Conservation (phyloP, 2,329 filamentous ascomycete genomes). For the Microdochium nivale region DNA sequence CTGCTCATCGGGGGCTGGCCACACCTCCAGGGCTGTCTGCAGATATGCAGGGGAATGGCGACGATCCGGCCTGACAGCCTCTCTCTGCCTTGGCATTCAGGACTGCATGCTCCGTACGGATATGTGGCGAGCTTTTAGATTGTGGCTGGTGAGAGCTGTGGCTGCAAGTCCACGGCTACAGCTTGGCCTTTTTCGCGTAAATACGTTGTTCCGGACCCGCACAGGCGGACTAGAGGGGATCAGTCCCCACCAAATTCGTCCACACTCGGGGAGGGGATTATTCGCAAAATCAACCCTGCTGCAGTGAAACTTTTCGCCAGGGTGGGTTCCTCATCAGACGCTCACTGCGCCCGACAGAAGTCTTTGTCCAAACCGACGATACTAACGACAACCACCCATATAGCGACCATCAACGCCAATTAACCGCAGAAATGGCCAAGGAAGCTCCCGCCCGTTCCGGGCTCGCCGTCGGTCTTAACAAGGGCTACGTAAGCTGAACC, state of each 20-base stretch:
- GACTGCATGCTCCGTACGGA: not conserved
- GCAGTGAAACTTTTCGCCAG: not conserved
- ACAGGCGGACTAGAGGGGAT: not conserved
- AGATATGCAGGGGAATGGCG: not conserved
- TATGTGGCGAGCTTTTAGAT: not conserved
- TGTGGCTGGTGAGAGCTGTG: not conserved
- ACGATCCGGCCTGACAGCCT: not conserved
- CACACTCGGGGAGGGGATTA: not conserved
- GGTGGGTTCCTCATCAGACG: slow-evolving; percentile 1
- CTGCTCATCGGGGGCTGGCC: too few species aligned
- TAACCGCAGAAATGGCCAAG: slow-evolving; percentile 41
- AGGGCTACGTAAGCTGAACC: slow-evolving; percentile 49
- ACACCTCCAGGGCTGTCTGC: too few species aligned
- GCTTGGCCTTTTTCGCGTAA: not conserved
- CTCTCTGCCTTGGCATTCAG: not conserved
- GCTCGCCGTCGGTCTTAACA: slow-evolving; percentile 54
- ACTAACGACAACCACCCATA: slow-evolving; percentile 19
- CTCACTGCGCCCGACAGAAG: not conserved
- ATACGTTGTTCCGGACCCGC: not conserved
- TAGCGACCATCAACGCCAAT: slow-evolving; percentile 16
- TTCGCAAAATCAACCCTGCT: not conserved
- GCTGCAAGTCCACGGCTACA: not conserved
- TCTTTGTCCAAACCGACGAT: slow-evolving; percentile 2
- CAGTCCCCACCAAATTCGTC: not conserved
- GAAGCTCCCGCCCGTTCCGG: slow-evolving; percentile 49